Base-by-base conservation (phyloP, 2,329 filamentous ascomycete species). In the Ophiosphaerella narmari region DNA sequence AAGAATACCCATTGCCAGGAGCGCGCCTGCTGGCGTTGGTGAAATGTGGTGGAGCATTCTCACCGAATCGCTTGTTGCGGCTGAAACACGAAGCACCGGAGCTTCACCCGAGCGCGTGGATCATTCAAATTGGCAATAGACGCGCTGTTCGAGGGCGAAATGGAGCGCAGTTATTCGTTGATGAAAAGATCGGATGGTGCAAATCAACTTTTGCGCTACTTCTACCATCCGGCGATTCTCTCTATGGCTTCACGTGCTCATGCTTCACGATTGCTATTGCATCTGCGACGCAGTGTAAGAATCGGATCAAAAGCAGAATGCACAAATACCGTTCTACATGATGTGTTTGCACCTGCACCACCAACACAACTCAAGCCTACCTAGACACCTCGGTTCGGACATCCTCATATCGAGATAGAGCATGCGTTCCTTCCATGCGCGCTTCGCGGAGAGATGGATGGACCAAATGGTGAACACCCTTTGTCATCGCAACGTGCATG, bases 61-160 rank as follows among this genome's bases (percentile, higher is more conserved):
- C 32, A 55, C 52, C 64, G 58, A 67, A 67, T 67, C 64, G 50
- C 24, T 60, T 60, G 39, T 31, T 42, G 34, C 26, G 48, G 21
- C 44, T 63, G 60, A 59, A 65, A 65, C 62, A 33, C 52, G 39
- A 66, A 62, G 64, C 62, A 61, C 64, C 23, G 50, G 26, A 42
- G 36, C 52, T 50, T 42, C 37, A 24, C 12, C 39, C 36, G 49
- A 43, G 44, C 12, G 29, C 14, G 24, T 23, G 37, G 32, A 12
- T 24, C 5, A 13, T 16, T n/a, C 33, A 14, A 31, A n/a, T 23
- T 16, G 21, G 33, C 38, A 31, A 23, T 42, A 47, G 32, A 31
- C 38, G 45, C 39, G 38, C 16, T 37, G n/a, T 32, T 31, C 24
- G 23, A 31, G 16, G 18, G 5, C 33, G 14, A 21, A 36, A 24